Conservation (phyloP, 352 stramenopile genomes). For the Phytopythium cucurbitacearum region DNA sequence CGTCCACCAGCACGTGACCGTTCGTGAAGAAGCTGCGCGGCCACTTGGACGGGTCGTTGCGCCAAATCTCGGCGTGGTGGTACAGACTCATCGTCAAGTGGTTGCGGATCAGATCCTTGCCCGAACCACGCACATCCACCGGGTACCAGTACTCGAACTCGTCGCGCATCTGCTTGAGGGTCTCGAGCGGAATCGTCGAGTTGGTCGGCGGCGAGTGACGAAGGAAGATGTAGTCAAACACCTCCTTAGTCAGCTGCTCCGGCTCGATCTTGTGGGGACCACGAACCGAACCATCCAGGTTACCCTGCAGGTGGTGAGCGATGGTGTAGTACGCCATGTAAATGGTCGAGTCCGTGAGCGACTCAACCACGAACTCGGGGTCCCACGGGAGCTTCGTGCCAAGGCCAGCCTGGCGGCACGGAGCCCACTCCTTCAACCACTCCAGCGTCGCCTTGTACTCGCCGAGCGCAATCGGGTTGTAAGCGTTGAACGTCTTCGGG, state of each 20-base stretch:
- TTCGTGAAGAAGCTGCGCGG: slow-evolving; percentile 98
- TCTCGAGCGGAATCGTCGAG: slow-evolving; percentile 86
- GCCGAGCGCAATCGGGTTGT: slow-evolving; percentile 90
- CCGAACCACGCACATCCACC: slow-evolving; percentile 97
- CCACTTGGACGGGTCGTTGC: slow-evolving; percentile 96
- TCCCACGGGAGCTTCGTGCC: slow-evolving; percentile 98
- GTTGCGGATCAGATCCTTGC: slow-evolving; percentile 97
- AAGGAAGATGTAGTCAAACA: slow-evolving; percentile 99
- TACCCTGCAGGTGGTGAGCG: slow-evolving; percentile 95
- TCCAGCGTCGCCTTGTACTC: slow-evolving; percentile 97
- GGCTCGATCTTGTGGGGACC: slow-evolving; percentile 84
- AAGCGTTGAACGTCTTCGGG: slow-evolving; percentile 92
- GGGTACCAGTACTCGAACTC: slow-evolving; percentile 99
- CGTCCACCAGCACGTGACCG: slow-evolving; percentile 96
- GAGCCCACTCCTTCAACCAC: slow-evolving; percentile 99
- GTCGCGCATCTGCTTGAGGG: slow-evolving; percentile 91
- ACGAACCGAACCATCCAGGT: slow-evolving; percentile 91
- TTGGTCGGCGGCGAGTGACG: slow-evolving; percentile 77
- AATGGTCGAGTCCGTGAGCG: slow-evolving; percentile 99
- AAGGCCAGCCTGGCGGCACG: slow-evolving; percentile 97
- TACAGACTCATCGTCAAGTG: slow-evolving; percentile 99
- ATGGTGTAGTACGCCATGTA: slow-evolving; percentile 99
- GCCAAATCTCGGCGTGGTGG: slow-evolving; percentile 99
- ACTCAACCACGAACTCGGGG: slow-evolving; percentile 98
- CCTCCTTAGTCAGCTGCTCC: slow-evolving; percentile 91